Evolutionary conservation across 2,329 filamentous ascomycete genomes (phyloP).

Genomic region (Colletotrichum lupini): DNA sequence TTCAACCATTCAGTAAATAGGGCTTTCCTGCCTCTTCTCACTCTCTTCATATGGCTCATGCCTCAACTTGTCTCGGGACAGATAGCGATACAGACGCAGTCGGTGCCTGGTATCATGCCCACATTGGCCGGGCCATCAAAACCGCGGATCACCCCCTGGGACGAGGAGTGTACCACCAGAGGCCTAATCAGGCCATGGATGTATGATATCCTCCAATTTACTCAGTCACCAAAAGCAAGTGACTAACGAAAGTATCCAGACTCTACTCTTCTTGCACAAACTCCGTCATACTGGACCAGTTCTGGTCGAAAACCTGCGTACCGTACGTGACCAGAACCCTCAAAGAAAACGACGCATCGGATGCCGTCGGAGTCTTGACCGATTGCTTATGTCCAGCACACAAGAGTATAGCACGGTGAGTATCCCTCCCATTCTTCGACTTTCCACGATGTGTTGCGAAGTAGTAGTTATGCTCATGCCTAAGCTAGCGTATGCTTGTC

Average conservation of each 20-base stretch:
- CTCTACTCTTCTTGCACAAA: slow-evolving; percentile 13
- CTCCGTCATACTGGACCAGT: slow-evolving; percentile 5
- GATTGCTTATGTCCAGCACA: slow-evolving; percentile 8
- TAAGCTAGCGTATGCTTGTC: background rate
- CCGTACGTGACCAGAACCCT: slow-evolving; percentile 2
- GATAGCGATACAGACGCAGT: background rate
- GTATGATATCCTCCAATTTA: background rate
- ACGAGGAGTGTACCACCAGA: slow-evolving; percentile 10
- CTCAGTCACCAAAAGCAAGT: background rate
- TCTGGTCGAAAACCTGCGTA: background rate
- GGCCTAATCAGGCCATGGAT: slow-evolving; percentile 5
- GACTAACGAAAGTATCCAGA: background rate
- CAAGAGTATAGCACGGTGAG: slow-evolving; percentile 4
- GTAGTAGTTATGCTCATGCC: background rate
- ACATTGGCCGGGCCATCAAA: slow-evolving; percentile 8
- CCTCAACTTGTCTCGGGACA: background rate
- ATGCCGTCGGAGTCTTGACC: background rate
- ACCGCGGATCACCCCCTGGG: background rate
- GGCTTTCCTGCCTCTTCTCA: background rate
- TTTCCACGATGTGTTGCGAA: background rate
- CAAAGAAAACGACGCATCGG: background rate
- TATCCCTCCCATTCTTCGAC: background rate
- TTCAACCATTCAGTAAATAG: background rate
- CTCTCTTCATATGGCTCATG: background rate
- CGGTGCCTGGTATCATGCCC: slow-evolving; percentile 12